Percentiles rank a stretch among this genome's conserved stretches.
These are phyloP conservation scores for Penicillium sp. DNA, from an alignment of 2,329 filamentous ascomycete genomes.

Conservation along the genomic window DNA sequence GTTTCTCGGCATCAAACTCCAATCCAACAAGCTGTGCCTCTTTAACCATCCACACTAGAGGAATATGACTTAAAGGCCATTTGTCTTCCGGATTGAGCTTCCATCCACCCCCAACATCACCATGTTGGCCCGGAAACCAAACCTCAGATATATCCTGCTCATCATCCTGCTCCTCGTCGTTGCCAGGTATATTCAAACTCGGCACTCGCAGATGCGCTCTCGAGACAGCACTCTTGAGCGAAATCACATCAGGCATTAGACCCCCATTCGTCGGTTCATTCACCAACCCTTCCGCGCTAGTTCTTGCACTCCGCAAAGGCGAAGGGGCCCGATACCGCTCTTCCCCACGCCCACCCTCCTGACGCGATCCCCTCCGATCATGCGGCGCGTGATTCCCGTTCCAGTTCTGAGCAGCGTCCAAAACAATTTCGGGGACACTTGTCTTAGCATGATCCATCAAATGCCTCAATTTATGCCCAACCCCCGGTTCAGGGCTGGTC, in stretches of 20 bases:
- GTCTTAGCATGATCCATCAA: slow-evolving; percentile 12
- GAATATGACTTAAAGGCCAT: slow-evolving; percentile 65
- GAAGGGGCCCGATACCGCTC: slow-evolving; percentile 12
- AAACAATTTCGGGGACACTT: slow-evolving; percentile 7
- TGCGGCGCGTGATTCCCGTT: neutral
- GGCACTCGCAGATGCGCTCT: slow-evolving; percentile 7
- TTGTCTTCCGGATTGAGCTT: slow-evolving; percentile 56
- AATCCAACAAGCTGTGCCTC: slow-evolving; percentile 67
- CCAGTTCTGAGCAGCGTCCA: neutral
- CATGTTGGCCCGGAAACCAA: slow-evolving; percentile 73
- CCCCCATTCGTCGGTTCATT: neutral
- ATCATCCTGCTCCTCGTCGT: slow-evolving; percentile 31
- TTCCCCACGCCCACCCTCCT: neutral
- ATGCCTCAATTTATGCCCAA: slow-evolving; percentile 21
- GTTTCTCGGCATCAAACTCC: slow-evolving; percentile 67
- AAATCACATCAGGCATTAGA: slow-evolving; percentile 4
- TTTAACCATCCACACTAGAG: slow-evolving; percentile 69
- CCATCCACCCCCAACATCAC: slow-evolving; percentile 78
- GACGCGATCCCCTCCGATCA: neutral
- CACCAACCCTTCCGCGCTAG: slow-evolving; percentile 1
- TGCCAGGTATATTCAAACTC: slow-evolving; percentile 27
- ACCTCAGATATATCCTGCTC: slow-evolving; percentile 75
- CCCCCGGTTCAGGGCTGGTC: neutral
- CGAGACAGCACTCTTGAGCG: slow-evolving; percentile 8
- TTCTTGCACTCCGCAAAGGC: slow-evolving; percentile 2